Base-by-base conservation (phyloP, 495 filamentous ascomycete genomes). In the Amphirosellinia nigrospora region DNA sequence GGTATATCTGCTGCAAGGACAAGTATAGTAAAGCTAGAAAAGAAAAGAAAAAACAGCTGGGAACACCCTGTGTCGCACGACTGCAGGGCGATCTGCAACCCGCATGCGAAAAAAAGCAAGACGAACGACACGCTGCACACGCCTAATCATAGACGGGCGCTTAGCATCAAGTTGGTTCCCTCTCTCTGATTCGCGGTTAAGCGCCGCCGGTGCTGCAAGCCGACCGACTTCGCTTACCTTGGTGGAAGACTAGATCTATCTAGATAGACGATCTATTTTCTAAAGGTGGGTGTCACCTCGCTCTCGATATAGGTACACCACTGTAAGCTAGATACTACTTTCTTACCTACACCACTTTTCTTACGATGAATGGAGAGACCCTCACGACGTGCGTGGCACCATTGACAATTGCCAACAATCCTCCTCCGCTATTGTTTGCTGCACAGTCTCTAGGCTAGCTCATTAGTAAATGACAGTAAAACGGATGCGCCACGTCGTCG, bases 141-240 rank as follows among this genome's bases (percentile, higher is more conserved):
- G 52, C 32, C 67, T 61, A 59, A 59, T 34, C 26, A 21, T 43
- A 69, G 59, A 45, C 32, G 55, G 66, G 67, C 67, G 67, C 67
- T 63, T 69, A 69, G 38, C 58, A 69, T 9, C 8, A 16, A 2
- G 10, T 26, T 3, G 23, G 23, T 11, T 30, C 16, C 41, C 15
- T 3, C 45, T 6, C 36, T 26, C 67, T 69, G 67, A 69, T 69
- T 69, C 67, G 67, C 21, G 45, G 46, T 45, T 69, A 69, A 63
- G 67, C 67, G 67, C 67, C 67, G 50, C 21, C 41, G 32, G 46
- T 16, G 43, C 41, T 19, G 21, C 63, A 66, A 26, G n/a, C 45
- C n/a, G 38, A 11, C 30, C 30, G 39, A 32, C 28, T 41, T 39
- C 30, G 45, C 62, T 38, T 6, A 21, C 63, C 32, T 56, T 56